Evolutionary conservation across 2,329 filamentous ascomycete genomes (phyloP), one percentile per base, ranked within the genome.

Genomic region (Chaetomiaceae sp.): DNA sequence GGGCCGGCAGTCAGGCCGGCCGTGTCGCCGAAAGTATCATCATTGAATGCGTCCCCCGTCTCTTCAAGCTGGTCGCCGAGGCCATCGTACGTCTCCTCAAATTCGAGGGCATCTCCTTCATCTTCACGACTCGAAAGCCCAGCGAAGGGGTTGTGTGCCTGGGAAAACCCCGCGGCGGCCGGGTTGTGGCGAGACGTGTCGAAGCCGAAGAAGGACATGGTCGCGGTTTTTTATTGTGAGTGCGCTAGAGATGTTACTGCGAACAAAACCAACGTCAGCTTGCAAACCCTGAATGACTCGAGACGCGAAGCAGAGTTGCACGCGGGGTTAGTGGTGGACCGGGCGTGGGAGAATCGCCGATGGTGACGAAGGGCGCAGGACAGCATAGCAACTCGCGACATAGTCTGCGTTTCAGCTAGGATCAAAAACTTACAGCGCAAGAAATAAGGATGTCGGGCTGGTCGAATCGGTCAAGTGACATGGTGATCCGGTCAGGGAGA

Each of bases 31-130:
- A 99, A 99, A 2, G 93, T 99, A 66, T 97, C 93, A 62, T 97
- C 89, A 69, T 99, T 99, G 77, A 96, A 89, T 44, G 81, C 89
- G 74, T 99, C 93, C 63, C 92, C 88, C 17, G 87, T 85, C 66
- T 99, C 92, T 63, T 96, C 85, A 31, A 99, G 83, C 68, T 87
- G 83, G 65, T 96, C 87, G 50, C 90, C 93, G 35, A 99, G 76
- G 16, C 92, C 92, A 69, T 99, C 93, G 66, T 97, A 97, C 33
- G 92, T 97, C 66, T 99, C 90, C 62, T 99, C 93, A 61, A 97
- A 99, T 62, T 97, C 87, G 62, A 77, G 66, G 20, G 72, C 74
- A 55, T 78, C 80, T 59, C 76, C 75, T 45, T 85, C 81, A 53
- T 85, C 79, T 53, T 78, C 76, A 44, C 75, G 78, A 61, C 77